phyloP scores from a whole-genome alignment of 768 basidiomycete species.

The Boletus edulis region DNA sequence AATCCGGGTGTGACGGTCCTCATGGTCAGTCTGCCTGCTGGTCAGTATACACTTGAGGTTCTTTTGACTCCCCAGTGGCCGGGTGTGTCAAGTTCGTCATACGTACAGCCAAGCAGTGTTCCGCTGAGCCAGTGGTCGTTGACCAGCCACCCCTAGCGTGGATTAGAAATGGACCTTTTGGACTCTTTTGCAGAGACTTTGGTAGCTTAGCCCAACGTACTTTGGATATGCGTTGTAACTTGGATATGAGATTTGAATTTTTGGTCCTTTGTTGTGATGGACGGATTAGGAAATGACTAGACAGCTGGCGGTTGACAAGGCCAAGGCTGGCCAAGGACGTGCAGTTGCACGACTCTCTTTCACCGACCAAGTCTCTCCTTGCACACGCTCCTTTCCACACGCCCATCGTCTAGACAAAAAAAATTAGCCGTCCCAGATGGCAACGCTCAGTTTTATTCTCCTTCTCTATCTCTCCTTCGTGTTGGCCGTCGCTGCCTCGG shows the following conservation, averaged over 20 bases:
- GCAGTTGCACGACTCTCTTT: not conserved
- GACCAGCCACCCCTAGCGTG: slow-evolving; percentile 57
- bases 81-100: slow-evolving; percentile 63
- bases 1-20: slow-evolving; percentile 84
- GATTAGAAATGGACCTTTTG: not conserved
- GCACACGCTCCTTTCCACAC: not conserved
- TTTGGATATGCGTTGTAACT: slow-evolving; percentile 1
- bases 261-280: not conserved
- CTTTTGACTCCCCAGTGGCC: slow-evolving; percentile 94
- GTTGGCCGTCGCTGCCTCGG: slow-evolving; percentile 45
- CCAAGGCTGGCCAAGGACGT: too few relatives aligned
- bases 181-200: slow-evolving; percentile 6
- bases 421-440: slow-evolving; percentile 39
- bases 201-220: not conserved
- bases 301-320: slow-evolving; percentile 22
- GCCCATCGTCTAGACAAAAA: slow-evolving; percentile 9
- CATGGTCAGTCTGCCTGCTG: slow-evolving; percentile 60
- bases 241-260: not conserved
- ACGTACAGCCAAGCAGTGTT: slow-evolving; percentile 63
- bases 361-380: not conserved
- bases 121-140: slow-evolving; percentile 72
- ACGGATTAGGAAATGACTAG: slow-evolving; percentile 13
- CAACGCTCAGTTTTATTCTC: slow-evolving; percentile 57
- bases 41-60: slow-evolving; percentile 77
- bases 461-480: slow-evolving; percentile 58